These are phyloP conservation scores for Gynostemma pentaphyllum DNA, from an alignment of 306 rosid species.

Conservation along the genomic window DNA sequence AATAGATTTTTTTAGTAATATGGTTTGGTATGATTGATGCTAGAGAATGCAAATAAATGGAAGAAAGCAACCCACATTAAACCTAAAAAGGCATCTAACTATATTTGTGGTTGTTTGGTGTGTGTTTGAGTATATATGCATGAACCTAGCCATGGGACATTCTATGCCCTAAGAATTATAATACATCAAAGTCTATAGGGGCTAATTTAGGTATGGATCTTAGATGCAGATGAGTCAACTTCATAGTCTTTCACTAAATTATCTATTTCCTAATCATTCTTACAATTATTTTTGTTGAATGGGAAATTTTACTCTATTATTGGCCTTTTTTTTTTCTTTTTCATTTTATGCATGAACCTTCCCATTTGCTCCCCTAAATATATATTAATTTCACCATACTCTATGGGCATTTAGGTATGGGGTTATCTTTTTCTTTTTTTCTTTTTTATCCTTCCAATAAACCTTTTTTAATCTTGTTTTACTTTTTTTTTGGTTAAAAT, in stretches of 20 bases:
- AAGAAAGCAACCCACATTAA: not conserved
- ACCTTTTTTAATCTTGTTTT: not conserved
- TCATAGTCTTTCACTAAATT: conserved; percentile 7
- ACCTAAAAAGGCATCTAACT: not conserved
- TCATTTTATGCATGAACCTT: conserved; percentile 11
- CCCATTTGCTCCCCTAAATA: not conserved
- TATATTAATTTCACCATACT: not conserved
- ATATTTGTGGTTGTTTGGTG: not conserved
- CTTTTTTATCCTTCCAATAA: not conserved
- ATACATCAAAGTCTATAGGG: not conserved
- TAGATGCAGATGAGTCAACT: conserved; percentile 8
- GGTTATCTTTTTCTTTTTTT: not conserved
- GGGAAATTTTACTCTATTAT: conserved; percentile 8
- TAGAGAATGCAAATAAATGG: not conserved
- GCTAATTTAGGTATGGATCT: not conserved
- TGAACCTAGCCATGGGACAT: conserved; percentile 2
- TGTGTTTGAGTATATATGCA: not conserved
- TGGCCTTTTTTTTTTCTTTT: conserved; percentile 1
- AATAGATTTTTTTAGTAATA: not conserved
- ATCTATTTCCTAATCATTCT: conserved; percentile 2
- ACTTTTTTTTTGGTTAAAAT: not conserved
- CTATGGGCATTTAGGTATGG: conserved; percentile 2
- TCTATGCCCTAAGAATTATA: not conserved
- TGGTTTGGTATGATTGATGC: not conserved
- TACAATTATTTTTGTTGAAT: not conserved